A percentile compares a stretch with the other conserved stretches of the same genome.
phyloP scores from a whole-genome alignment of 495 filamentous ascomycete genomes.

The Talaromyces proteolyticus region DNA sequence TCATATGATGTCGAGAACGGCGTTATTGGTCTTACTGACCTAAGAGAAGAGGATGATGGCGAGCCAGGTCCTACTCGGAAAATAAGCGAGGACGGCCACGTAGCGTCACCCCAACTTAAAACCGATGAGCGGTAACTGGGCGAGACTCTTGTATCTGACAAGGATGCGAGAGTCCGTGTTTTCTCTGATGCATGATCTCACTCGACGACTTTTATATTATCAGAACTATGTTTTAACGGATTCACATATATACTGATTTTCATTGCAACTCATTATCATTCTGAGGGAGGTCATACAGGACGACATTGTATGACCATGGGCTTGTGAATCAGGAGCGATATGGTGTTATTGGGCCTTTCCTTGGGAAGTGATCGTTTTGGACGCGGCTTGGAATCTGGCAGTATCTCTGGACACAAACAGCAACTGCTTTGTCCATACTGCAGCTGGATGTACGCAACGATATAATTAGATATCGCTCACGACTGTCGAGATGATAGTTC shows the following conservation, averaged over 20 bases:
- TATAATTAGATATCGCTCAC: background rate
- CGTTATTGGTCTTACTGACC: slow-evolving; percentile 59
- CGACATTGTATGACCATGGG: background rate
- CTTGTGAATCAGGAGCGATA: background rate
- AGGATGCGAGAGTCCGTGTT: too few relatives aligned
- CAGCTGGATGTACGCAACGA: too few relatives aligned
- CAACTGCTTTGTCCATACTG: too few relatives aligned
- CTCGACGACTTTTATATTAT: background rate
- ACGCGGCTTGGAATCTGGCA: too few relatives aligned
- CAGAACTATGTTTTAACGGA: background rate
- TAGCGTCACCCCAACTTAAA: slow-evolving; percentile 29
- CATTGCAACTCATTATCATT: background rate
- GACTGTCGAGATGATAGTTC: background rate
- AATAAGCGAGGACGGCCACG: slow-evolving; percentile 19
- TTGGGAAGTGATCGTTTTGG: too few relatives aligned
- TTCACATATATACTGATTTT: background rate
- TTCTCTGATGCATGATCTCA: background rate
- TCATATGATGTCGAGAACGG: slow-evolving; percentile 73
- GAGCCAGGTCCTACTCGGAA: slow-evolving; percentile 36
- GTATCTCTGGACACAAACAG: too few relatives aligned
- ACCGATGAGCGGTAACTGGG: slow-evolving; percentile 28
- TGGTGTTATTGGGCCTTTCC: background rate
- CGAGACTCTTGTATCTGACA: slow-evolving; percentile 7
- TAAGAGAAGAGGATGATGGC: slow-evolving; percentile 67
- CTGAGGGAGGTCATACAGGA: background rate